Base-by-base conservation (phyloP, 2,329 filamentous ascomycete genomes). In the Colletotrichum shisoi region DNA sequence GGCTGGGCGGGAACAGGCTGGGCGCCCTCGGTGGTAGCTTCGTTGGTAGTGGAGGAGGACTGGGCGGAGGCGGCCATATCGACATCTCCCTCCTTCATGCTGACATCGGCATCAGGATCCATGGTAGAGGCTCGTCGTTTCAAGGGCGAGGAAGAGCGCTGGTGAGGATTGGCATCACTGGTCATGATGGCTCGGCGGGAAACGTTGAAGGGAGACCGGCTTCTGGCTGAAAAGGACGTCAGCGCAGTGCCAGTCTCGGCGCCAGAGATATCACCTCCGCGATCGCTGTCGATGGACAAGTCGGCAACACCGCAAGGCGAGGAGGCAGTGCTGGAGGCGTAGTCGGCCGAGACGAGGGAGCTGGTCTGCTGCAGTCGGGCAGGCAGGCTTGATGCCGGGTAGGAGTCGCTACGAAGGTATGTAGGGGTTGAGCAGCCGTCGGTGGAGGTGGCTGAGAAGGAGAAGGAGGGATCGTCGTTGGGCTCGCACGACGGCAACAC, bases 91-190 rank as follows among this genome's bases (percentile, higher is more conserved):
- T 68, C 81, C 62, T 75, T 75, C 63, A 67, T 63, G 27, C 19
- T 52, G 62, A 76, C 76, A 67, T 79, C 76, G 61, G 76, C 72
- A 44, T 85, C 84, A 57, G 81, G 81, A 60, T 87, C 84, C 85
- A 88, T 87, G 74, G 84, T 87, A 67, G 85, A 88, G 42, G 87
- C 87, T 70, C 84, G 83, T 73, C 87, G 82, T 77, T 90, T 90
- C 63, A 89, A 76, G 8, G 87, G 87, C 21, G 87, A 90, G 34
- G 87, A 89, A 21, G 87, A 87, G 71, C 87, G 83, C 51, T 88
- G 84, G 66, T 84, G 82, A 27, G 82, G 74, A 69, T 89, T 85
- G 71, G 83, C 80, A 76, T 86, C 84, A 70, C 84, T 86, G 70
- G 85, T 85, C 84, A 89, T 88, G 67, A 88, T 82, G 71, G 81